phyloP scores from a whole-genome alignment of 2,329 filamentous ascomycete genomes.

The Geosmithia flava region DNA sequence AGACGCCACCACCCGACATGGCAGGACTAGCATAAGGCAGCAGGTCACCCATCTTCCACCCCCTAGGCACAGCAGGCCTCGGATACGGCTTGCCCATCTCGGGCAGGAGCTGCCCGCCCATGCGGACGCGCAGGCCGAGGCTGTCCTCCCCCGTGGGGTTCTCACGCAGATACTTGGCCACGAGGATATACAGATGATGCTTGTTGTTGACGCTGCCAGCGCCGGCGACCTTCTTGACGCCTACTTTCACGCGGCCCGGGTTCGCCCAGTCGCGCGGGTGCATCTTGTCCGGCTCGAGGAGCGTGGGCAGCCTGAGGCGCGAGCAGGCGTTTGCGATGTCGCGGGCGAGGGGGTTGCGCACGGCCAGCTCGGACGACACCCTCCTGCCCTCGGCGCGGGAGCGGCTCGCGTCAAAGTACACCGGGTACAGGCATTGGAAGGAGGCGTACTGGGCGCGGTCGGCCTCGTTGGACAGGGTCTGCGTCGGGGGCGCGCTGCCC shows the following conservation, averaged over 20 bases:
- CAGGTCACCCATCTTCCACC: conserved; percentile 81
- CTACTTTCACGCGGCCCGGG: conserved; percentile 75
- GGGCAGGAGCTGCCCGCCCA: conserved; percentile 56
- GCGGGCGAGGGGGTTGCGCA: conserved; percentile 74
- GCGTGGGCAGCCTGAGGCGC: conserved; percentile 54
- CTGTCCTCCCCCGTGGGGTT: conserved; percentile 65
- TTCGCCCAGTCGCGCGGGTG: conserved; percentile 98
- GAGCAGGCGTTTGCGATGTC: conserved; percentile 83
- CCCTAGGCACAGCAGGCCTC: conserved; percentile 62
- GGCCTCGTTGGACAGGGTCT: conserved; percentile 18
- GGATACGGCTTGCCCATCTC: conserved; percentile 57
- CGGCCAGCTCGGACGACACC: conserved; percentile 59
- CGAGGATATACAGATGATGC: conserved; percentile 75
- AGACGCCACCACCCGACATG: conserved; percentile 84
- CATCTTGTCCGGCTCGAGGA: conserved; percentile 82
- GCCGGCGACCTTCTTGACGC: conserved; percentile 40
- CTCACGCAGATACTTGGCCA: conserved; percentile 62
- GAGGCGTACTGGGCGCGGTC: conserved; percentile 51
- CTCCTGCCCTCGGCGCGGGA: conserved; percentile 70
- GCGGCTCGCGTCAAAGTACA: conserved; percentile 81
- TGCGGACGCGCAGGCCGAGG: conserved; percentile 56
- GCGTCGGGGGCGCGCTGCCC: conserved; percentile 2
- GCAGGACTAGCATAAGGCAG: conserved; percentile 81
- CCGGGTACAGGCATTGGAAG: conserved; percentile 84
- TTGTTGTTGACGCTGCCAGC: conserved; percentile 54